phyloP scores from a whole-genome alignment of 352 stramenopile genomes.

The Blastocystis hominis region DNA sequence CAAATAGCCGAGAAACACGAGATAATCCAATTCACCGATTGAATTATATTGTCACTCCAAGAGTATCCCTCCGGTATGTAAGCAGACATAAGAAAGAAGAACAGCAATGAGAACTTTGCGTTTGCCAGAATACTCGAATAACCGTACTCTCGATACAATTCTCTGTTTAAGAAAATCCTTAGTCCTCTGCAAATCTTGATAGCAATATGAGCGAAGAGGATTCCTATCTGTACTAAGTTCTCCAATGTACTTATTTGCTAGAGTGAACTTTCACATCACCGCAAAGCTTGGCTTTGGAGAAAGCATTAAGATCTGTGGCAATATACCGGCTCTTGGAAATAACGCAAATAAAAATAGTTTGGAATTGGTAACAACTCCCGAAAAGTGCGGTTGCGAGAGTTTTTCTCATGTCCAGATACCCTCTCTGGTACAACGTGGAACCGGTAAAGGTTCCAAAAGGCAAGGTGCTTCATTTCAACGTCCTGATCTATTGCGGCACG shows the following conservation, averaged over 20 bases:
- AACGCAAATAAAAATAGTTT: conserved; percentile 10
- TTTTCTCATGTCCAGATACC: conserved; percentile 58
- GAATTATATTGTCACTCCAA: conserved; percentile 49
- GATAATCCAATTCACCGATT: conserved; percentile 21
- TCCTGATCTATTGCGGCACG: conserved; percentile 10
- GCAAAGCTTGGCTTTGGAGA: conserved; percentile 49
- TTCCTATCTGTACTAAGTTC: neutral
- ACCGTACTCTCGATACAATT: neutral
- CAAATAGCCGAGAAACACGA: neutral
- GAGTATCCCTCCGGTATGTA: conserved; percentile 40
- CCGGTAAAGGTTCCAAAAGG: conserved; percentile 65
- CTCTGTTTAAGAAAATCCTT: neutral
- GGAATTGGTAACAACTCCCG: conserved; percentile 71
- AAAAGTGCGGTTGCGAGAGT: conserved; percentile 65
- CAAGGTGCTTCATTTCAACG: neutral
- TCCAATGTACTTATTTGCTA: neutral
- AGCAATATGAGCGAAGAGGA: conserved; percentile 32
- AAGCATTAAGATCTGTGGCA: conserved; percentile 37
- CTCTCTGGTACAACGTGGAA: conserved; percentile 77
- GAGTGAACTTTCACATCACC: conserved; percentile 51
- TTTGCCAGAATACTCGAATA: neutral
- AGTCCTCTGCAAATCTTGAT: neutral
- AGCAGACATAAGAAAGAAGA: neutral
- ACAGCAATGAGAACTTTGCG: neutral
- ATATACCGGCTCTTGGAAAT: neutral